These are phyloP conservation scores for Kingdonia uniflora DNA, from an alignment of 164 flowering plant species.

Conservation along the genomic window DNA sequence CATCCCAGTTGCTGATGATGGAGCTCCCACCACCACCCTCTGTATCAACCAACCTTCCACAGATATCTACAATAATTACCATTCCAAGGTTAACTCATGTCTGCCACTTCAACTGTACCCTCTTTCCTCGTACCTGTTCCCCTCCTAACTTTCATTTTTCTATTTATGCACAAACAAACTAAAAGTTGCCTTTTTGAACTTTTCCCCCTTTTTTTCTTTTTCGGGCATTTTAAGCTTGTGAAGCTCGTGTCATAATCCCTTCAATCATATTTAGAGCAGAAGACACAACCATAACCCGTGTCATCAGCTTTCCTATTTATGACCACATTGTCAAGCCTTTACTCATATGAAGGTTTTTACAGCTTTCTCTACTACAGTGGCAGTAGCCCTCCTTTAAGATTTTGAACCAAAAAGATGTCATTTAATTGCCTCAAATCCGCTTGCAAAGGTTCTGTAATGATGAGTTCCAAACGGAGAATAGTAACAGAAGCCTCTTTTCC, in stretches of 20 bases:
- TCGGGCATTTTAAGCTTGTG: no score
- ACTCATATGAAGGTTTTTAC: slow-evolving; percentile 16
- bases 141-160: background rate
- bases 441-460: slow-evolving; percentile 45
- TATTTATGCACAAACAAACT: slow-evolving; percentile 8
- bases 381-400: slow-evolving; percentile 4
- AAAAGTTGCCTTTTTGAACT: slow-evolving; percentile 4
- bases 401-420: slow-evolving; percentile 28
- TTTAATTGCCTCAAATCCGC: slow-evolving; percentile 37
- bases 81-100: slow-evolving; percentile 27
- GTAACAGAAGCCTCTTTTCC: slow-evolving; percentile 39
- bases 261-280: background rate
- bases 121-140: slow-evolving; percentile 2
- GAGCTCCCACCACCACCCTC: slow-evolving; percentile 20
- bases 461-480: slow-evolving; percentile 27
- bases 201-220: background rate
- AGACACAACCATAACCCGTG: slow-evolving; percentile 2
- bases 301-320: slow-evolving; percentile 20
- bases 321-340: slow-evolving; percentile 10
- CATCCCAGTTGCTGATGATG: slow-evolving; percentile 20
- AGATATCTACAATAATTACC: slow-evolving; percentile 18
- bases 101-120: slow-evolving; percentile 42
- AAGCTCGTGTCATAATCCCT: background rate
- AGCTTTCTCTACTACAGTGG: slow-evolving; percentile 10
- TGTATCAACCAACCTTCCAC: slow-evolving; percentile 5